A percentile compares a stretch with the other conserved stretches of the same genome.
Conservation (phyloP, 768 basidiomycete species). For the Tricholoma hemisulphureum region DNA sequence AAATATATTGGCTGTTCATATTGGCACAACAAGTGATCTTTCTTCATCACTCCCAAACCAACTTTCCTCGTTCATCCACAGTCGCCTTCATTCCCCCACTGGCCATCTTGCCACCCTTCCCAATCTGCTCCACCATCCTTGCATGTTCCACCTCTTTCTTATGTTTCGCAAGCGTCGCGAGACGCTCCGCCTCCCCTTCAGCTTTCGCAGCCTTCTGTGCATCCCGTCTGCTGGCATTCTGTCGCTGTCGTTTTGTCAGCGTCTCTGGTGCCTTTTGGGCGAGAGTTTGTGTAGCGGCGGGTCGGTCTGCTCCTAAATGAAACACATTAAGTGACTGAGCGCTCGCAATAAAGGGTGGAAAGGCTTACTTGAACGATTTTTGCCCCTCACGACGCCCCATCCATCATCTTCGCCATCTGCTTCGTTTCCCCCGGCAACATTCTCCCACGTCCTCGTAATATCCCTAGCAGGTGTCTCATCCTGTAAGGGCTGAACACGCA, state of each 20-base stretch:
- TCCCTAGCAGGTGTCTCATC: constrained; percentile 62
- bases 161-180: constrained; percentile 54
- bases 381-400: constrained; percentile 75
- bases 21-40: too few relatives aligned
- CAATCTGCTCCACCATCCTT: constrained; percentile 45
- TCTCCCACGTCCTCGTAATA: constrained; percentile 70
- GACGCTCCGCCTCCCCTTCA: constrained; percentile 50
- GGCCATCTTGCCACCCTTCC: constrained; percentile 28
- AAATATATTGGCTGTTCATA: not conserved
- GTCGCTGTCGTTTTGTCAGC: constrained; percentile 65
- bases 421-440: constrained; percentile 45
- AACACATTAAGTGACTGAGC: not conserved
- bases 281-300: constrained; percentile 4
- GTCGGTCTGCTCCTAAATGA: constrained; percentile 13
- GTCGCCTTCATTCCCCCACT: constrained; percentile 63
- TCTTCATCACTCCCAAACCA: constrained; percentile 52
- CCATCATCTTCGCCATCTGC: constrained; percentile 74
- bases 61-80: constrained; percentile 55
- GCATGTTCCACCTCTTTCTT: constrained; percentile 56
- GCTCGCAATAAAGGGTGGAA: too few relatives aligned
- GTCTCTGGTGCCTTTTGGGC: constrained; percentile 39
- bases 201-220: constrained; percentile 56
- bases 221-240: constrained; percentile 62
- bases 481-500: constrained; percentile 61
- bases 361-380: constrained; percentile 41